Evolutionary conservation across 1,139 yeast species (phyloP), one percentile per base, ranked within the genome.

Genomic region (Saccharomycopsis hybrid): DNA sequence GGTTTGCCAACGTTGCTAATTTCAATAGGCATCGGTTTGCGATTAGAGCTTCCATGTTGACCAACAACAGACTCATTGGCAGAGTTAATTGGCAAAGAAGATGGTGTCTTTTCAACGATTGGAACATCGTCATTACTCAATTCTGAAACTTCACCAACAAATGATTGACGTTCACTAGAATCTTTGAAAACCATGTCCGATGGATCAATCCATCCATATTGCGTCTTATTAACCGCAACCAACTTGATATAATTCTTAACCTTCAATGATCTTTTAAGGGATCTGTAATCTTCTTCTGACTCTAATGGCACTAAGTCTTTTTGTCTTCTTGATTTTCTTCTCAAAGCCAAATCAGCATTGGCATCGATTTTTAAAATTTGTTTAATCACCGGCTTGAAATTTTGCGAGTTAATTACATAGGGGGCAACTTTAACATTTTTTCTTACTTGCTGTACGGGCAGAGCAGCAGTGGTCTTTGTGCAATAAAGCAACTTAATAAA

Each of bases 381-480:
- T 55, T 72, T 72, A 36, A 77, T 70, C 1, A 80, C 80, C 41
- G 73, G 66, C 59, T 76, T 76, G 63, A 78, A 78, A 9, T 76
- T 61, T 46, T 75, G 69, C 49, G 73, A 66, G 57, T 75, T 80
- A 24, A 78, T 69, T 28, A 78, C 79, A 48, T 65, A 63, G 9
- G 69, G 65, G 52, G 74, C 64, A 43, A 72, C 72, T 50, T 63
- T 64, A 0, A 73, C 64, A 43, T 64, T 62, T 11, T 71, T 58
- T 46, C 76, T 58, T 44, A 72, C 62, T 56, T 65, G 58, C 80
- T 80, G 76, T 64, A 77, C 65, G 58, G 76, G 59, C n/a, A n/a
- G n/a, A 7, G 77, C 66, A 8, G 71, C 77, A 49, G 77, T 68
- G 48, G 65, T 63, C 36, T 63, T 64, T 4, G 75, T 69, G 2